A percentile compares a stretch with the other conserved stretches of the same genome.
These are phyloP conservation scores for Mucor lusitanicus DNA, from an alignment of 371 early-diverging fungal species.

Conservation along the genomic window DNA sequence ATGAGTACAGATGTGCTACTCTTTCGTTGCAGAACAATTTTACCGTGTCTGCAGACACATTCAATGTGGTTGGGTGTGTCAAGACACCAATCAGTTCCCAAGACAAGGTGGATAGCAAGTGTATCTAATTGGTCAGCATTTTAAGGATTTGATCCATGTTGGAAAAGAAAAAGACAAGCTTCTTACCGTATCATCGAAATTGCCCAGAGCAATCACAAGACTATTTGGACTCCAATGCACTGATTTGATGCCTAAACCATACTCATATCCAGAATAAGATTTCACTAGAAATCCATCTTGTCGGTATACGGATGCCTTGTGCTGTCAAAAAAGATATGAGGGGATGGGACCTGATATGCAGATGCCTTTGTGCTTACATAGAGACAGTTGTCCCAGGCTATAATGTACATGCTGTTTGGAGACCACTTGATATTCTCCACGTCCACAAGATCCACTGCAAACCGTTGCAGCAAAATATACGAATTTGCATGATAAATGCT, in stretches of 20 bases:
- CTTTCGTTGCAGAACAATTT: background rate
- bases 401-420: constrained; percentile 78
- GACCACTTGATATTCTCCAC: constrained; percentile 78
- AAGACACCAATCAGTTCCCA: constrained; percentile 35
- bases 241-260: constrained; percentile 72
- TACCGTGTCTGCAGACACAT: background rate
- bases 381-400: constrained; percentile 68
- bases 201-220: constrained; percentile 78
- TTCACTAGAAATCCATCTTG: constrained; percentile 65
- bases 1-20: background rate
- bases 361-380: constrained; percentile 35
- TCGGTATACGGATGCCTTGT: constrained; percentile 66
- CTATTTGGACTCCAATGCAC: constrained; percentile 75
- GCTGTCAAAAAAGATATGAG: constrained; percentile 39
- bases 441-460: constrained; percentile 71
- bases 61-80: constrained; percentile 13
- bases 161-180: background rate
- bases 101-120: constrained; percentile 23
- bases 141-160: constrained; percentile 30
- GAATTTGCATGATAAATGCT: constrained; percentile 67
- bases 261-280: constrained; percentile 57
- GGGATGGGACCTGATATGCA: background rate
- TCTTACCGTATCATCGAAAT: constrained; percentile 73
- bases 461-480: constrained; percentile 53
- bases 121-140: constrained; percentile 7